phyloP scores from a whole-genome alignment of 768 basidiomycete species.

The Pisolithus marmoratus region DNA sequence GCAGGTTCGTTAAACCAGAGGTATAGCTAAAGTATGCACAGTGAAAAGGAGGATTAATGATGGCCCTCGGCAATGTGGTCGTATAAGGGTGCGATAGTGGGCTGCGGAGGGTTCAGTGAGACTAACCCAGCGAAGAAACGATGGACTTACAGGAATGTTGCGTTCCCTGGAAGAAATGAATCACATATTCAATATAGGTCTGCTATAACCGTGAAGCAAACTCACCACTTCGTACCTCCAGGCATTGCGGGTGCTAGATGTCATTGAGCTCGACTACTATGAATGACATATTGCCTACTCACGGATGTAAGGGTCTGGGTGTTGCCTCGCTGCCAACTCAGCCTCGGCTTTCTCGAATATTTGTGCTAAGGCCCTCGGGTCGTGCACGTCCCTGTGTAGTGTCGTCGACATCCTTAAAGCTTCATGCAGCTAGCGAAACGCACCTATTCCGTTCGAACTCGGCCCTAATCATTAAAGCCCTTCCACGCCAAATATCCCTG shows the following conservation, averaged over 20 bases:
- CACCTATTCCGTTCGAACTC: slow-evolving; percentile 92
- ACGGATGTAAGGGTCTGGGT: slow-evolving; percentile 95
- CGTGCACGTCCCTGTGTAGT: slow-evolving; percentile 62
- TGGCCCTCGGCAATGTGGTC: slow-evolving; percentile 46
- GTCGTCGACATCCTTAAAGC: not conserved
- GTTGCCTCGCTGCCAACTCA: slow-evolving; percentile 54
- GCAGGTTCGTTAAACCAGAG: too few species aligned
- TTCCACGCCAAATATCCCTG: slow-evolving; percentile 78
- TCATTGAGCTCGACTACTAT: not conserved
- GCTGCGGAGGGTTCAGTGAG: slow-evolving; percentile 34
- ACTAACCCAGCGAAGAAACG: not conserved
- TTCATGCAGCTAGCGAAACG: slow-evolving; percentile 1
- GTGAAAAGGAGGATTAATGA: slow-evolving; percentile 12
- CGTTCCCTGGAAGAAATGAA: slow-evolving; percentile 1
- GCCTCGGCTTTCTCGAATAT: slow-evolving; percentile 80
- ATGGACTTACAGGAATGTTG: slow-evolving; percentile 47
- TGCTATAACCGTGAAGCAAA: slow-evolving; percentile 9
- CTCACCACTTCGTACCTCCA: slow-evolving; percentile 95
- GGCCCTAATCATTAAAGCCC: slow-evolving; percentile 83
- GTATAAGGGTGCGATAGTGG: slow-evolving; percentile 56
- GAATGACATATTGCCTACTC: slow-evolving; percentile 32
- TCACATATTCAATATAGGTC: not conserved
- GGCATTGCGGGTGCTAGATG: slow-evolving; percentile 69
- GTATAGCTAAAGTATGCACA: too few species aligned
- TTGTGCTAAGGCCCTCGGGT: slow-evolving; percentile 75